These are phyloP conservation scores for Monosporascus cannonballus DNA, from an alignment of 2,329 filamentous ascomycete species.

Conservation along the genomic window DNA sequence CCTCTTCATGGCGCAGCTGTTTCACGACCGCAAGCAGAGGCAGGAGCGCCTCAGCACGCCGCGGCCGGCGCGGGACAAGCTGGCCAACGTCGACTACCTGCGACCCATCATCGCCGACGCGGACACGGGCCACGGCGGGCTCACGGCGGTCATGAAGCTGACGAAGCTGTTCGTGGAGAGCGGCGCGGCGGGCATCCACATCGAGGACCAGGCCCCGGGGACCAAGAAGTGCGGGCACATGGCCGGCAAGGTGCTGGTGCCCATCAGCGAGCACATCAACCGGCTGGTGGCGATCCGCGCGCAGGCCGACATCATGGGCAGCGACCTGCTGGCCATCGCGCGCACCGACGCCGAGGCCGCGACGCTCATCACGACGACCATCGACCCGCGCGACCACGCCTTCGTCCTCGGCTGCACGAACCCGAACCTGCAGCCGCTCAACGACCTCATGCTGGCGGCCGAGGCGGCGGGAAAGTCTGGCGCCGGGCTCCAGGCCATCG, in stretches of 20 bases:
- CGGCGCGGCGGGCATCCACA: constrained; percentile 95
- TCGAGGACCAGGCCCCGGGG: constrained; percentile 95
- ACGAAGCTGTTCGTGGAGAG: constrained; percentile 97
- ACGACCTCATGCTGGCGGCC: constrained; percentile 84
- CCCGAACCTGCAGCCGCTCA: constrained; percentile 72
- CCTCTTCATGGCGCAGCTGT: constrained; percentile 96
- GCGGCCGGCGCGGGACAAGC: constrained; percentile 62
- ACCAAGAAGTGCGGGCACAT: constrained; percentile 99
- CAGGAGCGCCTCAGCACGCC: constrained; percentile 82
- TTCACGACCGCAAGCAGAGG: constrained; percentile 98
- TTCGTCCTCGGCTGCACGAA: constrained; percentile 93
- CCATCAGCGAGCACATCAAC: constrained; percentile 97
- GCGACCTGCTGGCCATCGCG: constrained; percentile 83
- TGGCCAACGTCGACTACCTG: constrained; percentile 85
- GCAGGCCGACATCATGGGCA: constrained; percentile 97
- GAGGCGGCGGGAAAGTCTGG: constrained; percentile 78
- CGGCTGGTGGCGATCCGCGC: constrained; percentile 92
- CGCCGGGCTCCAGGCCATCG: constrained; percentile 77
- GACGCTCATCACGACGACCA: constrained; percentile 92
- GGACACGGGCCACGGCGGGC: constrained; percentile 91
- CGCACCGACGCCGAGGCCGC: constrained; percentile 97
- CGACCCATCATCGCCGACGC: constrained; percentile 95
- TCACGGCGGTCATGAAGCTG: constrained; percentile 99
- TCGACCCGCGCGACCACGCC: constrained; percentile 89
- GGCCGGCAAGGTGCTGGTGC: constrained; percentile 96